These are phyloP conservation scores for Sanghuangporus weigelae DNA, from an alignment of 1,284 basidiomycete genomes.

Conservation along the genomic window DNA sequence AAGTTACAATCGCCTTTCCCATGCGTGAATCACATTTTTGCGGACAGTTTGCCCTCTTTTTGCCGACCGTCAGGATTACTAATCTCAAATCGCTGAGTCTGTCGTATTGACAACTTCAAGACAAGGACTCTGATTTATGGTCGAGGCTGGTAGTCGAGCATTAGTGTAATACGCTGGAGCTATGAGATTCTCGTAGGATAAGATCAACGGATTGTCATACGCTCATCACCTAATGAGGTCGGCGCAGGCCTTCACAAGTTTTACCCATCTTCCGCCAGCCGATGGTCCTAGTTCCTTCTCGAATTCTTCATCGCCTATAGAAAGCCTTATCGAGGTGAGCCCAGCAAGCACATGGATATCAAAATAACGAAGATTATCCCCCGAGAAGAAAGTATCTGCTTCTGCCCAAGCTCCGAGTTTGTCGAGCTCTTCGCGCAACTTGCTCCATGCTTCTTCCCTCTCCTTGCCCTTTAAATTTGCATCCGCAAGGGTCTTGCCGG, in stretches of 20 bases:
- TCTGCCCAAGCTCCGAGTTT: neutral
- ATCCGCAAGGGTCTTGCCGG: constrained; percentile 5
- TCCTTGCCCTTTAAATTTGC: neutral
- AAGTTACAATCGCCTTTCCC: too few relatives aligned
- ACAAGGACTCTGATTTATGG: too few relatives aligned
- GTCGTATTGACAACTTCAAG: too few relatives aligned
- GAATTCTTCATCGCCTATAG: constrained; percentile 1
- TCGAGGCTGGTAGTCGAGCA: too few relatives aligned
- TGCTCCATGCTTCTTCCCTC: constrained; percentile 1
- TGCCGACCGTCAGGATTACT: too few relatives aligned
- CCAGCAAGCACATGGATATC: neutral
- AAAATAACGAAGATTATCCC: neutral
- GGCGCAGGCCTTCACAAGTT: neutral
- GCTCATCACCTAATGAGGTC: neutral
- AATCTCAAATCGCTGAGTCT: too few relatives aligned
- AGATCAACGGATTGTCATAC: neutral
- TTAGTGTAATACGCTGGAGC: too few relatives aligned
- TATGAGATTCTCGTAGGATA: too few relatives aligned
- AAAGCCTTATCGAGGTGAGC: neutral
- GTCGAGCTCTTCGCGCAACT: neutral
- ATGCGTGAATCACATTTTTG: too few relatives aligned
- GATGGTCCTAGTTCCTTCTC: neutral
- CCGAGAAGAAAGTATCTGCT: constrained; percentile 2
- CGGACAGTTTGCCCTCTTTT: too few relatives aligned
- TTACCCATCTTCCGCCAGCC: neutral